Evolutionary conservation across 257 asterid species (phyloP).

Genomic region (Fraxinus quadrangulata): DNA sequence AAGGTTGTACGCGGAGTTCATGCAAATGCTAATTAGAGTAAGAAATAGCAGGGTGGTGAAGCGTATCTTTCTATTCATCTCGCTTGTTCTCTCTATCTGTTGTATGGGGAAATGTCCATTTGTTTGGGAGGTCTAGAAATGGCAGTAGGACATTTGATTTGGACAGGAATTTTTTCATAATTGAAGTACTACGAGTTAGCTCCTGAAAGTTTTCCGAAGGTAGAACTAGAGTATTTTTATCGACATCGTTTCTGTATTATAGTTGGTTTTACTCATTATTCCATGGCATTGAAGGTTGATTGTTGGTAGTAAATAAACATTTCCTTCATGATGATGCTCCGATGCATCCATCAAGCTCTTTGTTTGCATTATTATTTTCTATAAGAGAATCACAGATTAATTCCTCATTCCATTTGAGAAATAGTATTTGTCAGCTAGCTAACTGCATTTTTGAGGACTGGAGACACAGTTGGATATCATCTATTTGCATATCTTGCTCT

Average conservation of each 20-base stretch:
- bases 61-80: neutral
- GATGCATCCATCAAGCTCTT: slow-evolving; percentile 4
- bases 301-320: neutral
- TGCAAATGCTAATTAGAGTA: neutral
- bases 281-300: neutral
- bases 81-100: neutral
- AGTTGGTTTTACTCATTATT: neutral
- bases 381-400: neutral
- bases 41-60: neutral
- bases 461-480: slow-evolving; percentile 4
- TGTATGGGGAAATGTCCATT: neutral
- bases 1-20: neutral
- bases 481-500: slow-evolving; percentile 16
- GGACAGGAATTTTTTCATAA: neutral
- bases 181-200: neutral
- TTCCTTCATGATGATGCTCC: neutral
- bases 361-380: slow-evolving; percentile 5
- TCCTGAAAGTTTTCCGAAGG: neutral
- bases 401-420: slow-evolving; percentile 8
- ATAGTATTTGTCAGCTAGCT: neutral
- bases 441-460: slow-evolving; percentile 5
- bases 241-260: neutral
- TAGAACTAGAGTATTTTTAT: neutral
- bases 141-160: neutral
- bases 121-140: neutral